Conservation (phyloP, 225 moss, liverwort and hornwort genomes). For the Sphagnum tenellum region DNA sequence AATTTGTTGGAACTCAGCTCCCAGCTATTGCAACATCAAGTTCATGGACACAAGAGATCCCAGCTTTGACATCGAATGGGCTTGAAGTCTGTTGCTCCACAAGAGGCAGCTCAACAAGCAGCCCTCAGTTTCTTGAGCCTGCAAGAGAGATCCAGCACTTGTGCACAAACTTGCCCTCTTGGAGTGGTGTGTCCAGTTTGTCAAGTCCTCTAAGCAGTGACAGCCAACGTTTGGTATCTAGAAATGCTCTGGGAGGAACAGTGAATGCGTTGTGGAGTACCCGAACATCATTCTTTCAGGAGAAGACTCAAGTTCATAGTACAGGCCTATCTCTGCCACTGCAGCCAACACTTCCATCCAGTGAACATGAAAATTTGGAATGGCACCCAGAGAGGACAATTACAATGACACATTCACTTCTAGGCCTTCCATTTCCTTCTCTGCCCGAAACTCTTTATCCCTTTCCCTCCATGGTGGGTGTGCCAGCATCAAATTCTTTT, state of each 20-base stretch:
- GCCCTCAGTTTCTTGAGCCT: background rate
- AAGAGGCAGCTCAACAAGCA: background rate
- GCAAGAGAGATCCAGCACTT: slow-evolving; percentile 1
- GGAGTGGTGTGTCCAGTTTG: background rate
- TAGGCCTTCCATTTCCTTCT: background rate
- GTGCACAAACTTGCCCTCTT: background rate
- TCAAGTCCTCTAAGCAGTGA: slow-evolving; percentile 1
- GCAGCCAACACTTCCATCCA: slow-evolving; percentile 1
- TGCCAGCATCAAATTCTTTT: slow-evolving; percentile 1
- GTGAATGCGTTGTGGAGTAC: slow-evolving; percentile 22
- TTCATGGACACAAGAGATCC: background rate
- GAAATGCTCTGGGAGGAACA: background rate
- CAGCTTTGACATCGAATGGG: background rate
- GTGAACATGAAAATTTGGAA: slow-evolving; percentile 3
- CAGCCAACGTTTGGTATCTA: no score
- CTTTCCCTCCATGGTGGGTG: slow-evolving; percentile 2
- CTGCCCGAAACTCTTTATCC: background rate
- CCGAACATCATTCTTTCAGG: slow-evolving; percentile 10
- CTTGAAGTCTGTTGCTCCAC: background rate
- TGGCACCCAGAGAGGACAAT: background rate
- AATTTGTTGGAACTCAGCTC: slow-evolving; percentile 1
- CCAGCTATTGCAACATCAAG: background rate
- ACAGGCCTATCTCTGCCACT: slow-evolving; percentile 20
- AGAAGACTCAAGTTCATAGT: slow-evolving; percentile 11
- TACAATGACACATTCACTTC: background rate